phyloP scores from a whole-genome alignment of 257 asterid genomes.

The Cruciata laevipes region DNA sequence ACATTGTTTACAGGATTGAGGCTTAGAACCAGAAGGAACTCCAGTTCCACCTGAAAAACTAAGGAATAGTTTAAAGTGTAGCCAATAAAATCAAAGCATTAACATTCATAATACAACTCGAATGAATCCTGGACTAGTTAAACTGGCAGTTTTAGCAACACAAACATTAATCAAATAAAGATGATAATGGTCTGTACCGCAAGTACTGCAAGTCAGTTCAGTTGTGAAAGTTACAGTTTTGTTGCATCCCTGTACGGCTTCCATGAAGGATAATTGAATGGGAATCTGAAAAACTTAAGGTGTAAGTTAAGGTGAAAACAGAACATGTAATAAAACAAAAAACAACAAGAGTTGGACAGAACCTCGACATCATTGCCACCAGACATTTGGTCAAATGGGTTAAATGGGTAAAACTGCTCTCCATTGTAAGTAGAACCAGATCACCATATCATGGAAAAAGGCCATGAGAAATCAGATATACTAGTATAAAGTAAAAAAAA shows the following conservation, averaged over 20 bases:
- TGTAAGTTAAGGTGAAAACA: slow-evolving; percentile 7
- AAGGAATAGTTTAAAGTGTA: slow-evolving; percentile 5
- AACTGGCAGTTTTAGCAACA: neutral
- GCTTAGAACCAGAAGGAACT: slow-evolving; percentile 96
- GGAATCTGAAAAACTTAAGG: slow-evolving; percentile 39
- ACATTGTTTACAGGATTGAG: slow-evolving; percentile 87
- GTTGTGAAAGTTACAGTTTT: slow-evolving; percentile 60
- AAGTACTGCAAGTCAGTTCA: slow-evolving; percentile 63
- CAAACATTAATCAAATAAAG: neutral
- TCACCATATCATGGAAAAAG: slow-evolving; percentile 8
- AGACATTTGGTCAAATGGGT: slow-evolving; percentile 25
- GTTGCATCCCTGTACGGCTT: slow-evolving; percentile 92
- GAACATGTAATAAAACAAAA: neutral
- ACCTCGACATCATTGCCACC: slow-evolving; percentile 95
- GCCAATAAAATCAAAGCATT: neutral
- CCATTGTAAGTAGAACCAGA: slow-evolving; percentile 19
- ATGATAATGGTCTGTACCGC: slow-evolving; percentile 49
- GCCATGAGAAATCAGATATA: slow-evolving; percentile 17
- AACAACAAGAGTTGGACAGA: slow-evolving; percentile 2
- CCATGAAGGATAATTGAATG: slow-evolving; percentile 84
- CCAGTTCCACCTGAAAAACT: slow-evolving; percentile 77
- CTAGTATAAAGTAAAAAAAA: slow-evolving; percentile 6
- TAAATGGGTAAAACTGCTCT: slow-evolving; percentile 49
- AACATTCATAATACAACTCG: neutral
- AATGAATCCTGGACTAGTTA: neutral